Base-by-base conservation (phyloP, 495 filamentous ascomycete species). In the Lindgomyces ingoldianus region DNA sequence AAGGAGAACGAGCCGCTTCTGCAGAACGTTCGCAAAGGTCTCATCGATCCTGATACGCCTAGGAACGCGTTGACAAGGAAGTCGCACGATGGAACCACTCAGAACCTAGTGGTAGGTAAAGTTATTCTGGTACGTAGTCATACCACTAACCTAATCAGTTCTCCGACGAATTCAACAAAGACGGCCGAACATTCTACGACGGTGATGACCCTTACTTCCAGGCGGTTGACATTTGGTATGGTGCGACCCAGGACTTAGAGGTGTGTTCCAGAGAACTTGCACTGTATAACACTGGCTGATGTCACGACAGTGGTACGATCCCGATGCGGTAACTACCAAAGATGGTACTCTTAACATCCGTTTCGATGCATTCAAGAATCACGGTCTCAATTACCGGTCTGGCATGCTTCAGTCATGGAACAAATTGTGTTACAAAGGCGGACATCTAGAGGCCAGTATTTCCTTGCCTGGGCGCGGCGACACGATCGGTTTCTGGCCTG, bases 321-420 rank as follows among this genome's bases (percentile, higher is more conserved):
- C 89, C 1, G 89, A 92, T 74, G 88, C 89, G 6, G 78, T 86
- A 10, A 85, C 84, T 3, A 91, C 89, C 9, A 80, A 76, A 41
- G 83, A 87, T 66, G 89, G 89, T 22, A 81, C 81, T 10, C 78
- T 92, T 22, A 84, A 87, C 67, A 76, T 92, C 49, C 79, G 80
- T 60, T 88, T 91, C 61, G 87, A 87, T 69, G 75, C 81, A 4
- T 90, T 87, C 72, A 72, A 81, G 56, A 91, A 85, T 62, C 89
- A 91, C 72, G 81, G 81, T 36, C 72, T 91, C 10, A 79, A 87
- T 60, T 92, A 87, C 68, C 81, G 89, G 33, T 92, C 89, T 16
- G 89, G 86, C n/a, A 92, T 91, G 89, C 63, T 91, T 9, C 88
- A 91, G 64, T 89, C 84, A 25, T 92, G 89, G 89, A 92, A 91